These are phyloP conservation scores for Periconia sp. DNA, from an alignment of 2,329 filamentous ascomycete genomes.

Conservation along the genomic window DNA sequence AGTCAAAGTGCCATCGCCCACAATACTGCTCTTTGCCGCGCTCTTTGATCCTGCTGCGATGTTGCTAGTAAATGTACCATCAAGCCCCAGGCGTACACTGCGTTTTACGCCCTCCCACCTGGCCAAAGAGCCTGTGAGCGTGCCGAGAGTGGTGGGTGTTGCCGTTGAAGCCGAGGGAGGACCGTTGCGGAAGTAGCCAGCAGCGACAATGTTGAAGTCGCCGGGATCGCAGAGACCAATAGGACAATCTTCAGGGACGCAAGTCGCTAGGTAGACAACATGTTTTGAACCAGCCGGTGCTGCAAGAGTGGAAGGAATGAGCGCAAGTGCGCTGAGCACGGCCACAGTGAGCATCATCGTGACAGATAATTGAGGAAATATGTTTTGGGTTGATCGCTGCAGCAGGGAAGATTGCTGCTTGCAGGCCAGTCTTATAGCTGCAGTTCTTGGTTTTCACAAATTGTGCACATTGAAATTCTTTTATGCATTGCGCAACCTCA, in stretches of 20 bases:
- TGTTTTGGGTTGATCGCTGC: no score
- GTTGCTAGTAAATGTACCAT: conserved; percentile 16
- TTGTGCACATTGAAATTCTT: no score
- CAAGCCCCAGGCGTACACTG: conserved; percentile 13
- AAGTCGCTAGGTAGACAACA: conserved; percentile 21
- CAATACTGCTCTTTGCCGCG: conserved; percentile 19
- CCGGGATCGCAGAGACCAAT: conserved; percentile 19
- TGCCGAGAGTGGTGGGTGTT: neutral
- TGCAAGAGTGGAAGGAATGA: conserved; percentile 6
- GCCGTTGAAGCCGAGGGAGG: neutral
- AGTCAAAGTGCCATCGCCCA: conserved; percentile 18
- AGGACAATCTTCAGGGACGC: conserved; percentile 17
- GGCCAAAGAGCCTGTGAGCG: neutral
- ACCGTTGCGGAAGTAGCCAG: conserved; percentile 11
- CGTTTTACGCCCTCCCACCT: conserved; percentile 21
- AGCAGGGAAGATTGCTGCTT: no score
- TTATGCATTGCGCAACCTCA: no score
- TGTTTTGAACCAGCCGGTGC: conserved; percentile 20
- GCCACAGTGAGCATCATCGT: conserved; percentile 7
- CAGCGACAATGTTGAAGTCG: conserved; percentile 14
- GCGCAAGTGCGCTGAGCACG: conserved; percentile 7
- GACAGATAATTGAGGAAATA: neutral
- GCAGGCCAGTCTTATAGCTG: no score
- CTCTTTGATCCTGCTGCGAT: conserved; percentile 12
- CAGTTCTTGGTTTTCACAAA: no score